phyloP scores from a whole-genome alignment of 306 rosid species.

The Hylodesmum podocarpum region DNA sequence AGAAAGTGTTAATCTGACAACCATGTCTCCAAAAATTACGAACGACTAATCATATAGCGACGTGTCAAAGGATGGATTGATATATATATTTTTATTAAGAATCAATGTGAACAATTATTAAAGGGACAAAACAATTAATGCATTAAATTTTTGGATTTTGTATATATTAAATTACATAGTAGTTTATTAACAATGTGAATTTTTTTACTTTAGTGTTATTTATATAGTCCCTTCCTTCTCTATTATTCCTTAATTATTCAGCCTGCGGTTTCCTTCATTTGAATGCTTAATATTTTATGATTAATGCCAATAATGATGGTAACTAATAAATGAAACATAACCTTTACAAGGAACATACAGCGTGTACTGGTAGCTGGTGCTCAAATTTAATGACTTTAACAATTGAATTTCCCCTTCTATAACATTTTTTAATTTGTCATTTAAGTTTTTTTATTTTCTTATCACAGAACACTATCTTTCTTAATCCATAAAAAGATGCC shows the following conservation, averaged over 20 bases:
- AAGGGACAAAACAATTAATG: slow-evolving; percentile 1
- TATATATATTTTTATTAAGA: slow-evolving; percentile 12
- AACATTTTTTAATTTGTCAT: background rate
- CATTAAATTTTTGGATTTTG: background rate
- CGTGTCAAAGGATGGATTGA: slow-evolving; percentile 48
- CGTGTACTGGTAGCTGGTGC: slow-evolving; percentile 13
- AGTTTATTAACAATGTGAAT: background rate
- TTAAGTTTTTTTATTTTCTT: background rate
- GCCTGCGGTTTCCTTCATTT: slow-evolving; percentile 16
- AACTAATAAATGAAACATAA: slow-evolving; percentile 9
- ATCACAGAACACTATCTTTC: background rate
- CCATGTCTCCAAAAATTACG: slow-evolving; percentile 51
- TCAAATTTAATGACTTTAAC: background rate
- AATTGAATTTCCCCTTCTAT: background rate
- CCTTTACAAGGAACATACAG: slow-evolving; percentile 34
- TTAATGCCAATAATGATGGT: background rate
- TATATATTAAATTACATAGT: background rate
- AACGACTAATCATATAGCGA: slow-evolving; percentile 50
- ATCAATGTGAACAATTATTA: slow-evolving; percentile 18
- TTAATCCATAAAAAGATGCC: background rate
- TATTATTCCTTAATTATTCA: slow-evolving; percentile 10
- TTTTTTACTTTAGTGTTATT: background rate
- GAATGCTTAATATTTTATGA: background rate
- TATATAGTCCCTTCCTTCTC: background rate
- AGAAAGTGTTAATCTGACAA: slow-evolving; percentile 61